A percentile compares a stretch with the other conserved stretches of the same genome.
phyloP scores from a whole-genome alignment of 2,329 filamentous ascomycete genomes.

The Coniochaeta hoffmannii region DNA sequence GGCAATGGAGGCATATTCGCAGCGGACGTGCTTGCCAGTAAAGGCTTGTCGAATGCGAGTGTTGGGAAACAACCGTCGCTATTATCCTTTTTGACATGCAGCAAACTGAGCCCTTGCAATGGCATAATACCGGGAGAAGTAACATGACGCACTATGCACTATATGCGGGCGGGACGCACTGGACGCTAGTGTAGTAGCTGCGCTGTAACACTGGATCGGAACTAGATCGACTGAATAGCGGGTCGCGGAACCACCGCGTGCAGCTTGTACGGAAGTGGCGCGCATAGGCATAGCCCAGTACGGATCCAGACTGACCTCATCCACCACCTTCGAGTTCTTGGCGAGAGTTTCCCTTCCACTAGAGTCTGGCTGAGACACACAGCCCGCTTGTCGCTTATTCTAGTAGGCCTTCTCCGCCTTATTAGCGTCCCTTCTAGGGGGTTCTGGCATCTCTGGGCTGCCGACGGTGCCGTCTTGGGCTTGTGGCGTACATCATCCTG shows the following conservation, averaged over 20 bases:
- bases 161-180: too few species aligned
- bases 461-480: too few species aligned
- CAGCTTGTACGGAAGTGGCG: neutral
- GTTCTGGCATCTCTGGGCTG: neutral
- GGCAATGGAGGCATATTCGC: too few species aligned
- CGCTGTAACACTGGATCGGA: neutral
- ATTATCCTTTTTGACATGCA: neutral
- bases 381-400: neutral
- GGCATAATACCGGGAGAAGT: too few species aligned
- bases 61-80: too few species aligned
- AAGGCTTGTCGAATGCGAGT: too few species aligned
- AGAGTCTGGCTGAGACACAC: neutral
- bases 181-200: neutral
- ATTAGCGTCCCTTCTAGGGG: neutral
- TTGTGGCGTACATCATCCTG: too few species aligned
- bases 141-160: neutral
- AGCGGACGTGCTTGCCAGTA: too few species aligned
- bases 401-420: neutral
- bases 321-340: neutral
- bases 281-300: neutral
- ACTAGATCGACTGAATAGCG: neutral
- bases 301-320: neutral
- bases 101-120: neutral
- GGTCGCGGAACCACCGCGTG: neutral
- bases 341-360: too few species aligned